These are phyloP conservation scores for Phalaenopsis equestris DNA, from an alignment of 106 monocot species.

Conservation along the genomic window DNA sequence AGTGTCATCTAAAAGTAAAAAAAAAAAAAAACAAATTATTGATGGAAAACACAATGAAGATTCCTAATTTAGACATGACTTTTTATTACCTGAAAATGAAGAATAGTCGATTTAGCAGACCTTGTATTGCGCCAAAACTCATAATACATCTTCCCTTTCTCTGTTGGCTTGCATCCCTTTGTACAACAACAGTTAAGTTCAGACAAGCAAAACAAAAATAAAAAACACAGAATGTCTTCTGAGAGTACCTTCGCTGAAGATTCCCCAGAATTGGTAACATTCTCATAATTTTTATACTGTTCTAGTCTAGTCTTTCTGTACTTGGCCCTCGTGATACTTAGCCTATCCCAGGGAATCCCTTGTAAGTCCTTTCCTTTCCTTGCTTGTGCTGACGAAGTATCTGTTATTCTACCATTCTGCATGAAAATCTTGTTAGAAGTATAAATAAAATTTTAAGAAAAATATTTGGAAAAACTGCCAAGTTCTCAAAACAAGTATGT, in stretches of 20 bases:
- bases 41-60: not conserved
- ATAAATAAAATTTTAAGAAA: not conserved
- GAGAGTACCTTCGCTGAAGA: constrained; percentile 29
- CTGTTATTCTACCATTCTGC: constrained; percentile 27
- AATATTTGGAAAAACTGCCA: not conserved
- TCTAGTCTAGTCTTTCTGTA: constrained; percentile 46
- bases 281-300: constrained; percentile 69
- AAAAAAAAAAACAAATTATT: not conserved
- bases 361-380: constrained; percentile 60
- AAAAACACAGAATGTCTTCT: not conserved
- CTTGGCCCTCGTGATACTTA: constrained; percentile 41
- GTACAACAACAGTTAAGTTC: not conserved
- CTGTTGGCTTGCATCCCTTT: constrained; percentile 34
- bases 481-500: not conserved
- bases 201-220: not conserved
- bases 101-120: constrained; percentile 34
- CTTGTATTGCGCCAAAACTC: constrained; percentile 40
- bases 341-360: constrained; percentile 55
- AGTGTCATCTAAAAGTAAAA: not conserved
- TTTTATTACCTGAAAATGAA: constrained; percentile 38
- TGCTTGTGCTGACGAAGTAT: constrained; percentile 48
- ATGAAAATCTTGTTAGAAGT: not conserved
- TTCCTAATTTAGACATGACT: not conserved
- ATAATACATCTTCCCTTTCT: constrained; percentile 32
- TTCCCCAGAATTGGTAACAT: constrained; percentile 47